A percentile compares a stretch with the other conserved stretches of the same genome.
Conservation (phyloP, 1,284 basidiomycete species). For the Tilletia horrida region DNA sequence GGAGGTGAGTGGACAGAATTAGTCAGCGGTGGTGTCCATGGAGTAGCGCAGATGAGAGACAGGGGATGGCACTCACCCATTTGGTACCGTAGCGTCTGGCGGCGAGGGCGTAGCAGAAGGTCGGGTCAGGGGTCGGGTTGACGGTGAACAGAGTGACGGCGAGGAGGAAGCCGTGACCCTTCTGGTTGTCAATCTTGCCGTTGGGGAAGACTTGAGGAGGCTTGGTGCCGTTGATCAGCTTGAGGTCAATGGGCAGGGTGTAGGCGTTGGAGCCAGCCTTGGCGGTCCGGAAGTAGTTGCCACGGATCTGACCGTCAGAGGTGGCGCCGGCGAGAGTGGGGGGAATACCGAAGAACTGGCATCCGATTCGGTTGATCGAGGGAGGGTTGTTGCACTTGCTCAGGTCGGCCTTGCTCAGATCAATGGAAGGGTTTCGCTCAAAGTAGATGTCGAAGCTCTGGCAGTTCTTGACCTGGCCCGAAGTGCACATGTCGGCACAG, state of each 20-base stretch:
- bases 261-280: constrained; percentile 15
- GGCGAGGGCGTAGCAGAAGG: not conserved
- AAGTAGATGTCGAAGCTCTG: constrained; percentile 15
- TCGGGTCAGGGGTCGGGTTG: not conserved
- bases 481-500: not conserved
- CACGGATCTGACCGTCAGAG: not conserved
- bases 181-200: not conserved
- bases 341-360: constrained; percentile 7
- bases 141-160: not conserved
- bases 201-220: not conserved
- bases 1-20: too few relatives aligned
- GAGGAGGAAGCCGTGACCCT: not conserved
- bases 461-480: constrained; percentile 1
- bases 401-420: not conserved
- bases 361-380: not conserved
- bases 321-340: not conserved
- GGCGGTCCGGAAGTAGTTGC: constrained; percentile 19
- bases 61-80: too few relatives aligned
- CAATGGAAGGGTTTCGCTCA: constrained; percentile 1
- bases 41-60: too few relatives aligned
- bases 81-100: not conserved
- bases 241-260: not conserved
- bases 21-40: too few relatives aligned
- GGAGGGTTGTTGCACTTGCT: constrained; percentile 19
- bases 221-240: not conserved